Evolutionary conservation across 768 basidiomycete genomes (phyloP), one percentile per base, ranked within the genome.

Genomic region (Boletus fagicola): DNA sequence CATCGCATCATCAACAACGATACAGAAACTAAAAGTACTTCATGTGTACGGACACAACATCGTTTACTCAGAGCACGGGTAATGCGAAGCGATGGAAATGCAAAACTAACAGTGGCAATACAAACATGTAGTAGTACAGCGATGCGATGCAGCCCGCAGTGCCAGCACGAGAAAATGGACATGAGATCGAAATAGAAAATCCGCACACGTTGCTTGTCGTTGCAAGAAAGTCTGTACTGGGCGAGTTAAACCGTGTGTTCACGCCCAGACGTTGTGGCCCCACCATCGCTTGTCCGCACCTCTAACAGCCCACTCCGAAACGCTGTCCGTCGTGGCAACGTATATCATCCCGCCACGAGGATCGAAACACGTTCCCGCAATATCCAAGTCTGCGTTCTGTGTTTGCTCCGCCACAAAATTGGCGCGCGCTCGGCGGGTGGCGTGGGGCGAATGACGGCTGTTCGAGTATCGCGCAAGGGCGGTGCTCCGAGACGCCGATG

Each of bases 281-380:
- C 86, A 90, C 87, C 87, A 91, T 50, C 81, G 75, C 76, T 87
- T 88, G 60, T 86, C 86, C 15, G 84, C 82, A 5, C 86, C 87
- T 22, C 81, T 77, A 51, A 94, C 77, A 44, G 80, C 77, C 88
- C 90, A 94, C 68, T 94, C 92, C 8, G 84, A 86, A 26, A 94
- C 76, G 38, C 84, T 84, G 57, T 76, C 69, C 57, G 80, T 80
- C 53, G 83, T 82, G 22, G 85, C 90, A 15, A 84, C 85, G 65
- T 92, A 92, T 31, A 92, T 65, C 68, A 77, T 82, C 59, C 79
- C 77, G 2, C 90, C 90, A 6, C 71, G 72, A 18, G 87, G 88
- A 68, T 90, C 89, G 61, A 90, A 91, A 59, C 85, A 89, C 39
- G 81, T 75, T 13, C 90, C 90, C 3, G 88, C 87, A 49, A 91